These are phyloP conservation scores for Boletales sp. DNA, from an alignment of 768 basidiomycete genomes.

Conservation along the genomic window DNA sequence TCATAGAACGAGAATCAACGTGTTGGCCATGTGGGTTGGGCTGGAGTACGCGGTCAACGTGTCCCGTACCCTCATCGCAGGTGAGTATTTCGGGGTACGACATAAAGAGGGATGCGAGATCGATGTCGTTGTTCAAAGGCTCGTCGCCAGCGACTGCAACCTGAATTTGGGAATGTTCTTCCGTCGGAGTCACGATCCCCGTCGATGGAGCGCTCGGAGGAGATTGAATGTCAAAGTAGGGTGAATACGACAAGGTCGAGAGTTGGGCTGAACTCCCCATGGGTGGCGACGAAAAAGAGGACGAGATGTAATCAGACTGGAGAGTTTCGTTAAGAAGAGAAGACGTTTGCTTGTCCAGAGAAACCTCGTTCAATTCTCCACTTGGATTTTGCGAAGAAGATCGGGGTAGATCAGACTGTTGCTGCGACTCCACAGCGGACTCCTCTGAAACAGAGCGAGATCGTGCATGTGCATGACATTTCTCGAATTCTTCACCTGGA, in stretches of 20 bases:
- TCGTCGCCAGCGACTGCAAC: conserved; percentile 23
- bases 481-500: conserved; percentile 25
- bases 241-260: conserved; percentile 10
- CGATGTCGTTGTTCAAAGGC: conserved; percentile 35
- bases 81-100: conserved; percentile 26
- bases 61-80: conserved; percentile 11
- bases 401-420: conserved; percentile 2
- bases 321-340: conserved; percentile 4
- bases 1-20: conserved; percentile 8
- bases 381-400: conserved; percentile 1
- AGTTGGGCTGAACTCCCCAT: conserved; percentile 26
- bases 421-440: conserved; percentile 2
- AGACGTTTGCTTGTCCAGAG: neutral
- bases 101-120: conserved; percentile 41
- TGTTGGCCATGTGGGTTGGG: neutral
- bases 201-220: conserved; percentile 30
- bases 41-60: conserved; percentile 5
- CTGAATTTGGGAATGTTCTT: conserved; percentile 37
- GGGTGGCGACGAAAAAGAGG: conserved; percentile 29
- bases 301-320: conserved; percentile 25
- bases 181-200: conserved; percentile 42
- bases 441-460: conserved; percentile 18
- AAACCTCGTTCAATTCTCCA: conserved; percentile 4
- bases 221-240: conserved; percentile 20
- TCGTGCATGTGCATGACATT: conserved; percentile 17